Base-by-base conservation (phyloP, 495 filamentous ascomycete genomes). In the Talaromyces trachyspermus region DNA sequence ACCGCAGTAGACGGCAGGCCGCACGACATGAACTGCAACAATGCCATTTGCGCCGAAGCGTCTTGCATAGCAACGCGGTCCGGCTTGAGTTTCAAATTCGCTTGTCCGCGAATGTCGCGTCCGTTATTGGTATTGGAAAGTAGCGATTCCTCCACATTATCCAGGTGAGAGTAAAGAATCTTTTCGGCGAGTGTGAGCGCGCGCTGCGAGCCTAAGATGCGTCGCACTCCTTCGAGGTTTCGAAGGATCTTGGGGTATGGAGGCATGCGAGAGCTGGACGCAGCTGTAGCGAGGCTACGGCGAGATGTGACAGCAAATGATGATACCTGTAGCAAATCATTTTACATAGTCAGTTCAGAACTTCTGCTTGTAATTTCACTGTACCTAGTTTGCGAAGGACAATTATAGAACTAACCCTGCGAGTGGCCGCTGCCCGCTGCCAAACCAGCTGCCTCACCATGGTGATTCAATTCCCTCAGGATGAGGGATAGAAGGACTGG, bases 11-110 rank as follows among this genome's bases (percentile, higher is more conserved):
- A 84, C 20, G 86, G 83, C 15, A 97, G 74, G 50, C 86, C 86
- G 61, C 92, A 97, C 18, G 88, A 87, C 91, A 98, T 98, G 77
- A 98, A 98, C 66, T 98, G 92, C 39, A 98, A 69, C 49, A 98
- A 68, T 10, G 92, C 92, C 92, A 97, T 98, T 67, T 98, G 92
- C 12, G 92, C 92, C 1, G 89, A 95, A 23, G 92, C 92, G 77
- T 98, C 92, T 65, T 98, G 92, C 92, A 97, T 97, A 36, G 94
- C 94, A 48, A 98, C 92, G 43, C 92, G 76, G 62, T 98, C 92
- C 3, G 94, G 92, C 71, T 95, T 95, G 68, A 98, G 83, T 75
- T 96, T 95, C 65, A 98, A 75, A 65, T 91, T 95, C 46, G 90
- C 92, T 54, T 79, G 82, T 49, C 90, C 92, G 37, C 92, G 80